Conservation (phyloP, 257 asterid species). For the Orobanche coerulescens region DNA sequence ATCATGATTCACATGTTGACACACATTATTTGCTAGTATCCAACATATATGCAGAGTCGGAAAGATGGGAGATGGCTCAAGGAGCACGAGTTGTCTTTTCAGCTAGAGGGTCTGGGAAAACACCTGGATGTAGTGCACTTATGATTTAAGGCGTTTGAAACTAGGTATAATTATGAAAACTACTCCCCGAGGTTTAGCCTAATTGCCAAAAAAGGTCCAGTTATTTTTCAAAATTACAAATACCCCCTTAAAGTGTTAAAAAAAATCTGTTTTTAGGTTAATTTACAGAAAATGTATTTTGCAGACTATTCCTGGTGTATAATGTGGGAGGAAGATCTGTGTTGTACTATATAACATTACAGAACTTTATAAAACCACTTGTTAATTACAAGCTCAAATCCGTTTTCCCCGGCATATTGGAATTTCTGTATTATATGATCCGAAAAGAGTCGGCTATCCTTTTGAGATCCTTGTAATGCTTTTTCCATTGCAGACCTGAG, state of each 20-base stretch:
- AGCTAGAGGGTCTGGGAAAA: constrained; percentile 39
- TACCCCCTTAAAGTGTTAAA: not conserved
- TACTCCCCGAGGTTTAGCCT: not conserved
- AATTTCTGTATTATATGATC: constrained; percentile 35
- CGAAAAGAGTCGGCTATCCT: constrained; percentile 79
- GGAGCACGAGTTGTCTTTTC: constrained; percentile 37
- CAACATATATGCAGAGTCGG: constrained; percentile 61
- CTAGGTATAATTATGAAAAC: not conserved
- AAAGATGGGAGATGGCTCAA: constrained; percentile 76
- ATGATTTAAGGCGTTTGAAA: constrained; percentile 22
- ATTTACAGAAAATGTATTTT: not conserved
- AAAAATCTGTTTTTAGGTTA: no score
- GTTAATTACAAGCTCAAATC: constrained; percentile 15
- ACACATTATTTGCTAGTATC: constrained; percentile 51
- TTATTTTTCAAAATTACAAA: not conserved
- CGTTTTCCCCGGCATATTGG: not conserved
- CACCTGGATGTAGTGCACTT: constrained; percentile 49
- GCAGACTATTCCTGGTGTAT: not conserved
- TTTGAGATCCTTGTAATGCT: constrained; percentile 75
- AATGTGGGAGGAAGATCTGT: constrained; percentile 17
- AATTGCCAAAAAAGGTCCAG: not conserved
- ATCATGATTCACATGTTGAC: constrained; percentile 17
- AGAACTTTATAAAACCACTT: not conserved
- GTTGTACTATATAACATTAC: constrained; percentile 11
- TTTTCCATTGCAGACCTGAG: constrained; percentile 98